phyloP scores from a whole-genome alignment of 108 stramenopile genomes.

The Chaetoceros muelleri region DNA sequence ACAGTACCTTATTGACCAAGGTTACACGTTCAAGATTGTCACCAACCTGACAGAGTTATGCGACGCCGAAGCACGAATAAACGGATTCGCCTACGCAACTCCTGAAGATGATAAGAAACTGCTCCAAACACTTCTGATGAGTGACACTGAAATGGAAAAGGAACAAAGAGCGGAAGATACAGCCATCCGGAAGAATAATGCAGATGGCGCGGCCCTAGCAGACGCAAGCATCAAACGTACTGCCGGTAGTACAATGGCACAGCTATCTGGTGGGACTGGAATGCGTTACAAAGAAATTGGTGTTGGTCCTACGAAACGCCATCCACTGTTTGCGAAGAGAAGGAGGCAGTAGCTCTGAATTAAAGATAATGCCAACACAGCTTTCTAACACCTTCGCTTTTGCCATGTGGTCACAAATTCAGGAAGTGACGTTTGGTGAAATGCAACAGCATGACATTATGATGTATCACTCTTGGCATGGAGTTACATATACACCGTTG shows the following conservation, averaged over 20 bases:
- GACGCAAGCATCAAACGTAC: conserved; percentile 64
- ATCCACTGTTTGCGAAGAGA: conserved; percentile 78
- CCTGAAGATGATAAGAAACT: conserved; percentile 64
- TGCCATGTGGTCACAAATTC: too few relatives aligned
- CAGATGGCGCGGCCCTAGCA: conserved; percentile 70
- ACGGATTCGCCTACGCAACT: conserved; percentile 60
- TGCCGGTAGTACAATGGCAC: conserved; percentile 63
- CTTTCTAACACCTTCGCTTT: too few relatives aligned
- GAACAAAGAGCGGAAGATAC: conserved; percentile 80
- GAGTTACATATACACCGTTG: conserved; percentile 77
- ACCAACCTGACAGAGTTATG: conserved; percentile 79
- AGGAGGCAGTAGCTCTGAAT: conserved; percentile 21
- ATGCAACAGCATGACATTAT: too few relatives aligned
- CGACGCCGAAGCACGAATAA: conserved; percentile 47
- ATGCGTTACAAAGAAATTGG: conserved; percentile 55
- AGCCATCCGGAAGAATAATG: conserved; percentile 82
- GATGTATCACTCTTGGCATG: conserved; percentile 68
- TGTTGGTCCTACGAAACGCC: conserved; percentile 40
- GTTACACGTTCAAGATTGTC: conserved; percentile 99
- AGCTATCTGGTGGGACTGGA: conserved; percentile 65
- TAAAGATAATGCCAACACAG: too few relatives aligned
- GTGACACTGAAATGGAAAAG: conserved; percentile 70
- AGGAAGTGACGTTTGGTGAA: too few relatives aligned
- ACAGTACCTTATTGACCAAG: conserved; percentile 98
- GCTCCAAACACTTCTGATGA: conserved; percentile 57